Percentiles rank a stretch among this genome's conserved stretches.
Conservation (phyloP, 331 rosid species). For the Quercus tomentella region DNA sequence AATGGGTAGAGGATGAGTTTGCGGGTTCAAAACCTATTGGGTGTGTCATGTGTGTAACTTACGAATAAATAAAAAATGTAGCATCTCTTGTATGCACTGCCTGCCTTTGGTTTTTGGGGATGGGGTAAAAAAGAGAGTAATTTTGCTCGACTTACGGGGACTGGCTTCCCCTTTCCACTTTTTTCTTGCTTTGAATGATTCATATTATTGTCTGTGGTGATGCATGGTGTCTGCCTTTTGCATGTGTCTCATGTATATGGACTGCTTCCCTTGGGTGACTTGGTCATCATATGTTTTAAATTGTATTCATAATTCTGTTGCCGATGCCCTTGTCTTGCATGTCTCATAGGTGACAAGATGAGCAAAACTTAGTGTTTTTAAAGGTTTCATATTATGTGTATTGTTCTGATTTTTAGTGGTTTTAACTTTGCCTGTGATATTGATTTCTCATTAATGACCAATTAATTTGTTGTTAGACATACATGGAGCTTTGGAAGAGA, state of each 20-base stretch:
- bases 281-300: too few species aligned
- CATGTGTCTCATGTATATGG: neutral
- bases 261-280: neutral
- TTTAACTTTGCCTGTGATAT: neutral
- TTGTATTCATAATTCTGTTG: neutral
- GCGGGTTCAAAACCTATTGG: too few species aligned
- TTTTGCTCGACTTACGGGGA: neutral
- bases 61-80: too few species aligned
- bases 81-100: too few species aligned
- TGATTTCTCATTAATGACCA: conserved; percentile 3
- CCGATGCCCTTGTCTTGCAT: neutral
- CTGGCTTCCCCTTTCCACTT: neutral
- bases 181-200: neutral
- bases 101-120: too few species aligned
- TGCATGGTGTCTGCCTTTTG: neutral
- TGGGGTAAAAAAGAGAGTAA: neutral
- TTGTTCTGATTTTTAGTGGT: neutral
- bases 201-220: neutral
- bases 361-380: neutral
- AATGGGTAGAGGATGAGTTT: neutral
- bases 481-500: conserved; percentile 24
- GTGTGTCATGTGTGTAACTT: too few species aligned
- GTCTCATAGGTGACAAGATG: neutral
- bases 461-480: conserved; percentile 22
- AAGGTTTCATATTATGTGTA: neutral